Base-by-base conservation (phyloP, 164 flowering plant genomes). In the Dillenia turbinata region DNA sequence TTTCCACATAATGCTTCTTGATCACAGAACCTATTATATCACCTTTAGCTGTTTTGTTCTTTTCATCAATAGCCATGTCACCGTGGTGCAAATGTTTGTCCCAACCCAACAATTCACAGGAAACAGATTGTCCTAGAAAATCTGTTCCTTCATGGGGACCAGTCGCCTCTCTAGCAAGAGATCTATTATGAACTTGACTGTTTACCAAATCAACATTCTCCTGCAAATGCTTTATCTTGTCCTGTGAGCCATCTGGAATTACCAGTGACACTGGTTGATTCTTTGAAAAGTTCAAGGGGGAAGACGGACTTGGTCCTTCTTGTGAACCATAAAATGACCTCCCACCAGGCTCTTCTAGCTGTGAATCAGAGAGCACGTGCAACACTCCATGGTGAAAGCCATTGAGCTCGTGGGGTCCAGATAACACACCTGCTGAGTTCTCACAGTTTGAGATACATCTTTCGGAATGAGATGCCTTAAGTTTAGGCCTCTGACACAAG, bases 291-390 rank as follows among this genome's bases (percentile, higher is more conserved):
- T 69, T 76, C 49, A 66, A 71, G 14, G 78, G 69, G 43, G 74
- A 56, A 2, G 70, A 74, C 16, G 74, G 57, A 33, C 53, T 49
- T 3, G 17, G 12, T 54, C 57, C 69, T 60, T 75, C 85, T 49
- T 61, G 75, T 15, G 67, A 65, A 52, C 63, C 43, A 51, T 61
- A 64, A 47, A 44, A 44, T 12, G 68, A 52, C 44, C 46, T 67
- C 9, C 54, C 61, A 33, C 57, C 65, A 55, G 62, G 69, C 22
- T 73, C 77, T 49, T 66, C 74, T 63, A 73, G 79, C 62, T 60
- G 69, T n/a, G 97, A 79, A 65, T 84, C 96, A 44, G 96, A 83
- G 63, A 74, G 68, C 46, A 77, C 83, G 65, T 84, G 89, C 17
- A 71, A 58, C 65, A 86, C 71, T 43, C 77, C 79, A 64, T 60